A percentile compares a stretch with the other conserved stretches of the same genome.
These are phyloP conservation scores for Pythium periplocum DNA, from an alignment of 352 stramenopile genomes.

Conservation along the genomic window DNA sequence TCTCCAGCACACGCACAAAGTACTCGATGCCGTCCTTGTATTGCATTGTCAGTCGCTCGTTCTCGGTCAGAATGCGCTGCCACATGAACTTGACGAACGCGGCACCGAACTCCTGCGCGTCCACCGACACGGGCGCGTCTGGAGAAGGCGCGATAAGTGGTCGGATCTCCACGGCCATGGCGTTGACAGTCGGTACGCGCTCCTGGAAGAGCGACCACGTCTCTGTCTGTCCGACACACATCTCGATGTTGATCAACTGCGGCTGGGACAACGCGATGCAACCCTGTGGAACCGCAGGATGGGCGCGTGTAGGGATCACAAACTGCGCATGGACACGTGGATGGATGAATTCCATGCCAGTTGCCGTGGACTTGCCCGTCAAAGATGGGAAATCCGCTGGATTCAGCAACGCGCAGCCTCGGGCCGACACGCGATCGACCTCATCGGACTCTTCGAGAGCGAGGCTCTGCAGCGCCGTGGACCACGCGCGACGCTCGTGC, in stretches of 20 bases:
- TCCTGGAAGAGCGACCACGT: slow-evolving; percentile 74
- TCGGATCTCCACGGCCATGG: slow-evolving; percentile 66
- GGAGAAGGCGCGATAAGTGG: slow-evolving; percentile 20
- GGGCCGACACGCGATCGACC: slow-evolving; percentile 14
- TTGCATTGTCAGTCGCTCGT: slow-evolving; percentile 62
- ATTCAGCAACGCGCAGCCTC: slow-evolving; percentile 58
- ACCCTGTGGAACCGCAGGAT: slow-evolving; percentile 34
- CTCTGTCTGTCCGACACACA: slow-evolving; percentile 68
- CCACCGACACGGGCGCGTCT: slow-evolving; percentile 23
- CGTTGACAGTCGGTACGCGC: slow-evolving; percentile 28
- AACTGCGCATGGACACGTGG: slow-evolving; percentile 75
- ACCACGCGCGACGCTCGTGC: slow-evolving; percentile 20
- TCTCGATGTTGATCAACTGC: slow-evolving; percentile 78
- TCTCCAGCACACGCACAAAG: slow-evolving; percentile 67
- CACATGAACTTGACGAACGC: slow-evolving; percentile 51
- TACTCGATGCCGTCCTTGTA: slow-evolving; percentile 47
- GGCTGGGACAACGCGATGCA: slow-evolving; percentile 54
- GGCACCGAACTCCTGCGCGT: slow-evolving; percentile 43
- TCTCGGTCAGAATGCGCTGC: slow-evolving; percentile 70
- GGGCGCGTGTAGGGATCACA: slow-evolving; percentile 43
- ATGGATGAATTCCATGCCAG: slow-evolving; percentile 37
- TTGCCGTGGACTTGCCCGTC: background rate
- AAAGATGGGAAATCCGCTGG: slow-evolving; percentile 48
- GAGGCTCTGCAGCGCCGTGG: slow-evolving; percentile 29
- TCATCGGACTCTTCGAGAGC: slow-evolving; percentile 34